phyloP scores from a whole-genome alignment of 2,329 filamentous ascomycete species.

The Aspergillus sp. region DNA sequence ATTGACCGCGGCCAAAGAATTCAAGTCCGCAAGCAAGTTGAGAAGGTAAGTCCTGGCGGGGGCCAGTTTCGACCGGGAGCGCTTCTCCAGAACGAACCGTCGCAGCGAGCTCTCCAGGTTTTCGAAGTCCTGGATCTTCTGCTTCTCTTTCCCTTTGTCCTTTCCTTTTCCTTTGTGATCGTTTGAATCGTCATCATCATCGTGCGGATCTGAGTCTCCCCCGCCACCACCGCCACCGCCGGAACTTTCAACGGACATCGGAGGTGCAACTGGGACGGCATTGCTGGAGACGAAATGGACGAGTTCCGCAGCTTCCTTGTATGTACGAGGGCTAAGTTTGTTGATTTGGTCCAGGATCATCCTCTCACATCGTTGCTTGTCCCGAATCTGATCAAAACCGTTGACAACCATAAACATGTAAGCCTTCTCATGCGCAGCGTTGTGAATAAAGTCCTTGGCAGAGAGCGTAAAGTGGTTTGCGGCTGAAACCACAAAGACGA shows the following conservation, averaged over 20 bases:
- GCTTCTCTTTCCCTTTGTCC: constrained; percentile 84
- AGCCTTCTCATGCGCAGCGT: constrained; percentile 92
- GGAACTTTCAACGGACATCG: constrained; percentile 50
- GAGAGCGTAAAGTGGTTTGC: constrained; percentile 98
- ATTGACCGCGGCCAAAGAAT: constrained; percentile 81
- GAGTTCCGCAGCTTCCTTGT: constrained; percentile 86
- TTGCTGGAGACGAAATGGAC: constrained; percentile 99
- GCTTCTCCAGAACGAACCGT: constrained; percentile 92
- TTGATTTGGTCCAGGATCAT: constrained; percentile 89
- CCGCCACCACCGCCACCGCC: constrained; percentile 55
- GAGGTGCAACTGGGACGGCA: constrained; percentile 73
- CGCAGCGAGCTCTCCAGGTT: constrained; percentile 83
- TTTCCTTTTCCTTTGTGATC: constrained; percentile 62
- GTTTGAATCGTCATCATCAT: constrained; percentile 56
- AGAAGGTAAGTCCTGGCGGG: constrained; percentile 93
- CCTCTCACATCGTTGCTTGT: constrained; percentile 87
- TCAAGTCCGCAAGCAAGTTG: constrained; percentile 86
- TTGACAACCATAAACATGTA: constrained; percentile 99
- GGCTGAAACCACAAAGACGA: constrained; percentile 96
- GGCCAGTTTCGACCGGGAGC: constrained; percentile 90
- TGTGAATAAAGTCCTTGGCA: constrained; percentile 96
- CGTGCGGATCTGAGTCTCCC: constrained; percentile 51
- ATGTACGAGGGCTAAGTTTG: constrained; percentile 84
- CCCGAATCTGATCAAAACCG: constrained; percentile 88
- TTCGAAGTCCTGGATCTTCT: constrained; percentile 87